A percentile compares a stretch with the other conserved stretches of the same genome.
Conservation (phyloP, 1,284 basidiomycete species). For the Boletus mariae region DNA sequence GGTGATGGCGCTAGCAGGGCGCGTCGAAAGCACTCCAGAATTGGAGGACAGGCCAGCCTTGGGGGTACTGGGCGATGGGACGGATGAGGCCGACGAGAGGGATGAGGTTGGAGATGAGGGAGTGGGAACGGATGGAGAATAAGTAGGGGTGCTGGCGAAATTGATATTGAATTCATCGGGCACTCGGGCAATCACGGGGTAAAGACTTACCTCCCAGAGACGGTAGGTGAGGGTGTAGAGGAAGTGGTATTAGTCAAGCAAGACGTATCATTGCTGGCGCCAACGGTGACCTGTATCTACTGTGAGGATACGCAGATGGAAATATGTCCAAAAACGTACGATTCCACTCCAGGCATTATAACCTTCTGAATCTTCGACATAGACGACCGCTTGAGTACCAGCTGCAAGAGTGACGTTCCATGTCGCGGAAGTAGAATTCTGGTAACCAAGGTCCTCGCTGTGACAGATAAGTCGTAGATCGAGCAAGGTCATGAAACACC, state of each 20-base stretch:
- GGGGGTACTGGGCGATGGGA: slow-evolving; percentile 46
- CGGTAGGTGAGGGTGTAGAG: slow-evolving; percentile 1
- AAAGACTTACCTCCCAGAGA: slow-evolving; percentile 19
- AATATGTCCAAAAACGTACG: slow-evolving; percentile 38
- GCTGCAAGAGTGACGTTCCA: slow-evolving; percentile 49
- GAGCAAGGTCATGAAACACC: slow-evolving; percentile 20
- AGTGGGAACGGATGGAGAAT: slow-evolving; percentile 6
- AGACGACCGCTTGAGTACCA: slow-evolving; percentile 50
- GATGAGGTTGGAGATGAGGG: slow-evolving; percentile 4
- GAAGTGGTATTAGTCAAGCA: slow-evolving; percentile 38
- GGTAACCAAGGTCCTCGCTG: slow-evolving; percentile 59
- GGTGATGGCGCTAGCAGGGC: slow-evolving; percentile 14
- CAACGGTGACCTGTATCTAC: slow-evolving; percentile 50
- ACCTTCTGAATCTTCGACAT: slow-evolving; percentile 49
- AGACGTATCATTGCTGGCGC: slow-evolving; percentile 43
- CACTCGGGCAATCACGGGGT: slow-evolving; percentile 4
- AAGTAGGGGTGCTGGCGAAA: slow-evolving; percentile 1
- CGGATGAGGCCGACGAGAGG: slow-evolving; percentile 9
- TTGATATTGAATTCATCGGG: neutral
- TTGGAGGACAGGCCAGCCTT: slow-evolving; percentile 45
- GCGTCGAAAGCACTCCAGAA: slow-evolving; percentile 21
- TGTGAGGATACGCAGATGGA: neutral
- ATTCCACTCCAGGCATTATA: slow-evolving; percentile 62
- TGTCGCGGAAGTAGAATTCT: slow-evolving; percentile 39
- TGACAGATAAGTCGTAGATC: slow-evolving; percentile 7